Conservation (phyloP, 2,329 filamentous ascomycete genomes). For the Neonectria magnoliae region DNA sequence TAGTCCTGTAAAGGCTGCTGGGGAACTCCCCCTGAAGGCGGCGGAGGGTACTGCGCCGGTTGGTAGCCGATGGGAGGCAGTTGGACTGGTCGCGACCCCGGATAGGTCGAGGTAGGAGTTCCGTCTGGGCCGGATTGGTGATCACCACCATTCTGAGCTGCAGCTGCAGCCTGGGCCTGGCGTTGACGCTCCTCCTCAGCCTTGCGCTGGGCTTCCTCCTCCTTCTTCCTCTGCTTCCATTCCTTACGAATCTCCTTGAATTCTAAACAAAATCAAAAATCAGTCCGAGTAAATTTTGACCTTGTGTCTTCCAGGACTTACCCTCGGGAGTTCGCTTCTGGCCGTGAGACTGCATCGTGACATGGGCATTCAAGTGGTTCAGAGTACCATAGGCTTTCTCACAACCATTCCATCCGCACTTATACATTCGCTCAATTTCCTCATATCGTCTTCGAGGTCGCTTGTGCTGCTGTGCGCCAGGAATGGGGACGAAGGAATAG, state of each 20-base stretch:
- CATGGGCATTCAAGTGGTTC: constrained; percentile 97
- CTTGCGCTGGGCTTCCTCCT: constrained; percentile 91
- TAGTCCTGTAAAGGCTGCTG: constrained; percentile 67
- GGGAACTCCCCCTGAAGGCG: constrained; percentile 62
- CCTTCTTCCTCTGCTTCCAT: constrained; percentile 99
- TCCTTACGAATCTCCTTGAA: constrained; percentile 99
- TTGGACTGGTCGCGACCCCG: constrained; percentile 68
- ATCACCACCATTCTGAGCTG: constrained; percentile 63
- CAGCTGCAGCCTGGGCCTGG: constrained; percentile 58
- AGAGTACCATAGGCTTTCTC: constrained; percentile 98
- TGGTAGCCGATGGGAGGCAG: constrained; percentile 82
- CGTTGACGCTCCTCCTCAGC: constrained; percentile 86
- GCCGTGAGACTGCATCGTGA: constrained; percentile 98
- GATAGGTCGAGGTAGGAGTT: constrained; percentile 62
- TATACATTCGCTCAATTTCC: constrained; percentile 99
- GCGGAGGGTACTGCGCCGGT: constrained; percentile 72
- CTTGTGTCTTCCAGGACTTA: constrained; percentile 58
- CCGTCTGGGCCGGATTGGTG: constrained; percentile 54
- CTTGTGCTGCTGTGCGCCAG: constrained; percentile 97
- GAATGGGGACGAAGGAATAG: constrained; percentile 97
- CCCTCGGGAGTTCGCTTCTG: constrained; percentile 96
- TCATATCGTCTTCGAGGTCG: constrained; percentile 92
- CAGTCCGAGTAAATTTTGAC: constrained; percentile 25
- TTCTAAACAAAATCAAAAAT: constrained; percentile 65
- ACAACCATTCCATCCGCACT: constrained; percentile 97